These are phyloP conservation scores for Dactylellina haptotyla DNA, from an alignment of 2,329 filamentous ascomycete genomes.

Conservation along the genomic window DNA sequence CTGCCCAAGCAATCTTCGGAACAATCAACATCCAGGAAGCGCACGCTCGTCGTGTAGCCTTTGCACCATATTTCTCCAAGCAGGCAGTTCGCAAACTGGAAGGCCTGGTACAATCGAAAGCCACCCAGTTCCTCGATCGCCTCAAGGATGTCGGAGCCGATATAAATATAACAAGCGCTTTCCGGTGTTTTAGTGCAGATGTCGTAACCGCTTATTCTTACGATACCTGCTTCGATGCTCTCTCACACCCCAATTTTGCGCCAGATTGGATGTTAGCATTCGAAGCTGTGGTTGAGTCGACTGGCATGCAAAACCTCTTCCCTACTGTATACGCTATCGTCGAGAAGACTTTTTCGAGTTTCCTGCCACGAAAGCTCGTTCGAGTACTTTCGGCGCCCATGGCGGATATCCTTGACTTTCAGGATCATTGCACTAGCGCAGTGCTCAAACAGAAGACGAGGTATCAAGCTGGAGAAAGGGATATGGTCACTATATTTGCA, in stretches of 20 bases:
- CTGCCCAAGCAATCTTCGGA: constrained; percentile 11
- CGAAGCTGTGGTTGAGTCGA: not conserved
- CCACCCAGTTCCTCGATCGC: constrained; percentile 20
- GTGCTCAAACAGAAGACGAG: constrained; percentile 13
- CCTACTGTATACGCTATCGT: not conserved
- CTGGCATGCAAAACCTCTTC: constrained; percentile 2
- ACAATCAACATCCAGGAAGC: constrained; percentile 14
- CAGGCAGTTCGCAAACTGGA: constrained; percentile 39
- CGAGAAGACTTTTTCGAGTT: too few species aligned
- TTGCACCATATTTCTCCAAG: constrained; percentile 39
- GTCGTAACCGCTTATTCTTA: constrained; percentile 34
- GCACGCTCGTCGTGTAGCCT: constrained; percentile 19
- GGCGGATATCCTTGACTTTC: constrained; percentile 1
- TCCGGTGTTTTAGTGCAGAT: constrained; percentile 18
- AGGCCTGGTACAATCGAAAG: constrained; percentile 15
- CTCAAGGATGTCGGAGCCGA: not conserved
- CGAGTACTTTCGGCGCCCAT: constrained; percentile 3
- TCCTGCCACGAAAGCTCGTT: not conserved
- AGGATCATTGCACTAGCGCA: constrained; percentile 15
- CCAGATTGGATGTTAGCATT: constrained; percentile 21
- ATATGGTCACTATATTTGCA: constrained; percentile 16
- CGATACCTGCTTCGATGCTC: constrained; percentile 38
- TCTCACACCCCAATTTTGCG: constrained; percentile 2
- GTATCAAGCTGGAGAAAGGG: not conserved
- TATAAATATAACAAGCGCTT: constrained; percentile 27